A percentile compares a stretch with the other conserved stretches of the same genome.
phyloP scores from a whole-genome alignment of 768 basidiomycete genomes.

The Leccinum uliginosum region DNA sequence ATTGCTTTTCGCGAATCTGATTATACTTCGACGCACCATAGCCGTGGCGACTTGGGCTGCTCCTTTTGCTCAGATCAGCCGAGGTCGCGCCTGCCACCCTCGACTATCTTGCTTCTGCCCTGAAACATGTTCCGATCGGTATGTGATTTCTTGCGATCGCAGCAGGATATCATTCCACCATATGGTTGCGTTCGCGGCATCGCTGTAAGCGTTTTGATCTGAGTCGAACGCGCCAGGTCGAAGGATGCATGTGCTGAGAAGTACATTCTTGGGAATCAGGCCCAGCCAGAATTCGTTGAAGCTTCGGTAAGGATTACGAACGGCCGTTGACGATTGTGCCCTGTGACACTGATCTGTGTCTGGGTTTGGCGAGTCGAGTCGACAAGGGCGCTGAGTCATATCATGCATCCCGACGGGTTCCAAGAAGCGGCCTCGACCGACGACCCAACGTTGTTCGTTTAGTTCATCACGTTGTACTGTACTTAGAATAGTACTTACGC shows the following conservation, averaged over 20 bases:
- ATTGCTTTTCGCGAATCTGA: not conserved
- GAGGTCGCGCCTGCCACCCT: not conserved
- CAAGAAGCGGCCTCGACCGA: not conserved
- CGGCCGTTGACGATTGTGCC: slow-evolving; percentile 10
- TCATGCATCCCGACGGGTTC: slow-evolving; percentile 8
- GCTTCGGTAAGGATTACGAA: not conserved
- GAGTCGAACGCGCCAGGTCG: slow-evolving; percentile 14
- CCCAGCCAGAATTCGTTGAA: slow-evolving; percentile 8
- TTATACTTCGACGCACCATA: not conserved
- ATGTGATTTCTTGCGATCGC: slow-evolving; percentile 13
- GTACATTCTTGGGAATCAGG: too few relatives aligned
- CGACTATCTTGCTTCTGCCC: not conserved
- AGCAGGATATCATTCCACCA: not conserved
- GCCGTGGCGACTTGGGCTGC: slow-evolving; percentile 1
- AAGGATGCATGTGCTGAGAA: slow-evolving; percentile 13
- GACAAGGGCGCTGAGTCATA: not conserved
- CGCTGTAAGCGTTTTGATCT: not conserved
- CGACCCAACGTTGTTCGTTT: not conserved
- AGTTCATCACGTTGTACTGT: slow-evolving; percentile 8
- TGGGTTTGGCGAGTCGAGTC: not conserved
- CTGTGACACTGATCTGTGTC: not conserved
- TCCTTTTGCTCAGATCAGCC: slow-evolving; percentile 4
- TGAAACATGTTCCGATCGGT: slow-evolving; percentile 4
- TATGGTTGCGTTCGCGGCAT: not conserved
- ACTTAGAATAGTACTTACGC: slow-evolving; percentile 5